phyloP scores from a whole-genome alignment of 78 protist genomes.

The Dictyostelium firmibasis region DNA sequence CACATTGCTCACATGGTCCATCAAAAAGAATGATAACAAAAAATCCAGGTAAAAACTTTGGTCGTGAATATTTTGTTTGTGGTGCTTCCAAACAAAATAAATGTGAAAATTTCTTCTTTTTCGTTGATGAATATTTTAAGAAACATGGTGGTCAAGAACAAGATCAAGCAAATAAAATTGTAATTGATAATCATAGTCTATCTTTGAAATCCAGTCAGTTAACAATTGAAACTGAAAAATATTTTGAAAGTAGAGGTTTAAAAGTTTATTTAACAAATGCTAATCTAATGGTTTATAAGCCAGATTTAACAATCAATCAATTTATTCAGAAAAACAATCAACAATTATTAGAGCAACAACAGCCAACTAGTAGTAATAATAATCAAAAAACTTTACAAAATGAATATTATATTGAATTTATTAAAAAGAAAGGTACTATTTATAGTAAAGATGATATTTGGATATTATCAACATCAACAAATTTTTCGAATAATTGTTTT shows the following conservation, averaged over 20 bases:
- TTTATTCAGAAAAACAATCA: neutral
- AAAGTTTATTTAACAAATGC: slow-evolving; percentile 7
- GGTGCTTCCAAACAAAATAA: neutral
- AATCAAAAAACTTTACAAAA: neutral
- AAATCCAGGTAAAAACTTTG: slow-evolving; percentile 26
- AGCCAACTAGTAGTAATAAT: neutral
- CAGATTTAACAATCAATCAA: neutral
- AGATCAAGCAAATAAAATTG: neutral
- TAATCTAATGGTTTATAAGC: neutral
- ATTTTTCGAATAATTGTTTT: slow-evolving; percentile 29
- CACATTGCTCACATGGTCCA: slow-evolving; percentile 40
- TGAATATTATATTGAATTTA: slow-evolving; percentile 33
- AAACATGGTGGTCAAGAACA: neutral
- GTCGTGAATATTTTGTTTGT: slow-evolving; percentile 45
- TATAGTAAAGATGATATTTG: slow-evolving; percentile 84
- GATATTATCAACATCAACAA: slow-evolving; percentile 26
- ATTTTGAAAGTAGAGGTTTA: slow-evolving; percentile 36
- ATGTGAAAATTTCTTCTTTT: slow-evolving; percentile 9
- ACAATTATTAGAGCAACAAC: neutral
- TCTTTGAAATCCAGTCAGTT: neutral
- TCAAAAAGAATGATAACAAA: slow-evolving; percentile 13
- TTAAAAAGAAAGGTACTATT: neutral
- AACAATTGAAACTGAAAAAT: neutral
- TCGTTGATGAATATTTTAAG: slow-evolving; percentile 9
- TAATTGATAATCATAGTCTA: slow-evolving; percentile 18